A percentile compares a stretch with the other conserved stretches of the same genome.
Evolutionary conservation across 2,329 filamentous ascomycete species (phyloP).

Genomic region (Ophiostoma australiae): DNA sequence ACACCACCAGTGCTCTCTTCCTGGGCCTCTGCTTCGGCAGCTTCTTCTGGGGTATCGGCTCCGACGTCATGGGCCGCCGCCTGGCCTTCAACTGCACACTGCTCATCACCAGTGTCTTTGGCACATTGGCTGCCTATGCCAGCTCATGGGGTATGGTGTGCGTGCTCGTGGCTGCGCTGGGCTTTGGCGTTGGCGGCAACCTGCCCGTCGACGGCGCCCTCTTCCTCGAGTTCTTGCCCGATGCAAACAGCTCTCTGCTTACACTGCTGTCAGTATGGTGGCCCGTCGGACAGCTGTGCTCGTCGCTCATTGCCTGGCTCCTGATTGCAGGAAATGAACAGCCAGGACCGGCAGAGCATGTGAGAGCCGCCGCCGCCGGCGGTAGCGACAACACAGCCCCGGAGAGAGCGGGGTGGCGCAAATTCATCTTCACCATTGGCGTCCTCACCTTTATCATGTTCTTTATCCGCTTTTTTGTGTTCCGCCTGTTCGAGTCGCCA

Average conservation of each 20-base stretch:
- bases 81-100: constrained; percentile 78
- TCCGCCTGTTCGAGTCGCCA: constrained; percentile 78
- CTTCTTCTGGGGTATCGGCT: constrained; percentile 73
- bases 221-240: constrained; percentile 78
- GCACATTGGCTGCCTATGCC: constrained; percentile 62
- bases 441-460: constrained; percentile 73
- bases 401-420: constrained; percentile 62
- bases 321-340: constrained; percentile 60
- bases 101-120: constrained; percentile 69
- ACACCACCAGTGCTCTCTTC: constrained; percentile 74
- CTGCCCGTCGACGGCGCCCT: constrained; percentile 73
- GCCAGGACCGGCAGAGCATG: not conserved
- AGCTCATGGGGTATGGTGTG: constrained; percentile 63
- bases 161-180: constrained; percentile 55
- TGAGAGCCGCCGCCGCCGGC: not conserved
- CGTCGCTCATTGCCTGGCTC: constrained; percentile 68
- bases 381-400: constrained; percentile 44
- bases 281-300: constrained; percentile 73
- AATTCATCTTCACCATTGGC: constrained; percentile 66
- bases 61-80: constrained; percentile 72
- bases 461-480: constrained; percentile 69
- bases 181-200: constrained; percentile 69
- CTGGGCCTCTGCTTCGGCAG: constrained; percentile 72
- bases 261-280: constrained; percentile 83
- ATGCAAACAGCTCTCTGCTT: constrained; percentile 65